phyloP scores from a whole-genome alignment of 106 monocot species.

The Platanthera guangdongensis region DNA sequence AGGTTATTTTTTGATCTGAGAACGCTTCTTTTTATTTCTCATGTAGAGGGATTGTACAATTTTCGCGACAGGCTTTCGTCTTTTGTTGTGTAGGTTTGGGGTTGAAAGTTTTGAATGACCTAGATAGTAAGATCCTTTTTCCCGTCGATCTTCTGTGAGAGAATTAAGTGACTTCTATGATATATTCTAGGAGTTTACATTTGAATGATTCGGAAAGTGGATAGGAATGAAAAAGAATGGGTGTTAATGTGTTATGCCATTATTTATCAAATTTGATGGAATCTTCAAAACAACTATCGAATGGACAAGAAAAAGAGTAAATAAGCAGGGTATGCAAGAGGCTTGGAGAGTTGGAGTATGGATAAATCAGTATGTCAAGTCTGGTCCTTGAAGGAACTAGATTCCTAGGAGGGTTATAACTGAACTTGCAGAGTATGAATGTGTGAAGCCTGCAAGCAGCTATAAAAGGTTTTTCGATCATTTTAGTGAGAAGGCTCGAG shows the following conservation, averaged over 20 bases:
- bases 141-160: too few species aligned
- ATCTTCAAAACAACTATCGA: not conserved
- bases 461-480: too few species aligned
- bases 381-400: not conserved
- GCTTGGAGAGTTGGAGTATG: not conserved
- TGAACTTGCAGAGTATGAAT: too few species aligned
- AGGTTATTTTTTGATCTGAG: not conserved
- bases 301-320: not conserved
- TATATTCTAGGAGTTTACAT: too few species aligned
- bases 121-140: not conserved
- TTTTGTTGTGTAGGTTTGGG: not conserved
- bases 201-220: too few species aligned
- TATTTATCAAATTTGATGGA: too few species aligned
- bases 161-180: too few species aligned
- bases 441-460: too few species aligned
- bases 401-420: too few species aligned
- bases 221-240: too few species aligned
- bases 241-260: too few species aligned
- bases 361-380: not conserved
- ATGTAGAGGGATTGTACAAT: not conserved
- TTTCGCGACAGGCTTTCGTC: not conserved
- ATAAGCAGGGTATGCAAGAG: not conserved
- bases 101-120: not conserved
- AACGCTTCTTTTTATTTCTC: not conserved
- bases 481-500: conserved; percentile 71